These are phyloP conservation scores for Onygena corvina DNA, from an alignment of 2,329 filamentous ascomycete genomes.

Conservation along the genomic window DNA sequence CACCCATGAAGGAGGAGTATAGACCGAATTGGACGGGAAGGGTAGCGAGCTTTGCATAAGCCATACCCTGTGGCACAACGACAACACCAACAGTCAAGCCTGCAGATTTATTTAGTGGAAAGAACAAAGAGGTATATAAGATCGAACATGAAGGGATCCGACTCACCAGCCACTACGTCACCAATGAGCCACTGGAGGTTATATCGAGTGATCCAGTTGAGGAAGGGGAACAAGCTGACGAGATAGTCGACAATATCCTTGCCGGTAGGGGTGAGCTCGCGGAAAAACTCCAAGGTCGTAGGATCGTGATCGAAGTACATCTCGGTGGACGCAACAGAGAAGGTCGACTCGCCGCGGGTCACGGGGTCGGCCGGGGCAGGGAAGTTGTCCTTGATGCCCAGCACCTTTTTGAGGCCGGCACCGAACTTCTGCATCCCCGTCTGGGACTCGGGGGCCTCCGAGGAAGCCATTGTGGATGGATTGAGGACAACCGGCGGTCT, in stretches of 20 bases:
- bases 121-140: slow-evolving; percentile 10
- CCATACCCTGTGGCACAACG: slow-evolving; percentile 95
- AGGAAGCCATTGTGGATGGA: slow-evolving; percentile 22
- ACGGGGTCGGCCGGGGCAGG: slow-evolving; percentile 47
- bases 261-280: slow-evolving; percentile 48
- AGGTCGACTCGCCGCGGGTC: slow-evolving; percentile 65
- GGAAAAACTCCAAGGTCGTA: slow-evolving; percentile 59
- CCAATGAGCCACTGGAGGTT: slow-evolving; percentile 81
- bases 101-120: slow-evolving; percentile 20
- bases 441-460: slow-evolving; percentile 27
- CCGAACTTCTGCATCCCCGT: slow-evolving; percentile 43
- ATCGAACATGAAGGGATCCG: neutral
- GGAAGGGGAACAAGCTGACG: slow-evolving; percentile 69
- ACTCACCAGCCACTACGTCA: slow-evolving; percentile 73
- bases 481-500: neutral
- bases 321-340: slow-evolving; percentile 60
- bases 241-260: slow-evolving; percentile 49
- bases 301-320: slow-evolving; percentile 76
- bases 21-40: slow-evolving; percentile 74
- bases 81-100: slow-evolving; percentile 62
- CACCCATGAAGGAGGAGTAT: slow-evolving; percentile 93
- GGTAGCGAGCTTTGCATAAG: slow-evolving; percentile 73
- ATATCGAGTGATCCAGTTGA: slow-evolving; percentile 79
- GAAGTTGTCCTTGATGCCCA: slow-evolving; percentile 71
- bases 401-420: slow-evolving; percentile 60